These are phyloP conservation scores for Pachysandra terminalis DNA, from an alignment of 164 flowering plant genomes.

Conservation along the genomic window DNA sequence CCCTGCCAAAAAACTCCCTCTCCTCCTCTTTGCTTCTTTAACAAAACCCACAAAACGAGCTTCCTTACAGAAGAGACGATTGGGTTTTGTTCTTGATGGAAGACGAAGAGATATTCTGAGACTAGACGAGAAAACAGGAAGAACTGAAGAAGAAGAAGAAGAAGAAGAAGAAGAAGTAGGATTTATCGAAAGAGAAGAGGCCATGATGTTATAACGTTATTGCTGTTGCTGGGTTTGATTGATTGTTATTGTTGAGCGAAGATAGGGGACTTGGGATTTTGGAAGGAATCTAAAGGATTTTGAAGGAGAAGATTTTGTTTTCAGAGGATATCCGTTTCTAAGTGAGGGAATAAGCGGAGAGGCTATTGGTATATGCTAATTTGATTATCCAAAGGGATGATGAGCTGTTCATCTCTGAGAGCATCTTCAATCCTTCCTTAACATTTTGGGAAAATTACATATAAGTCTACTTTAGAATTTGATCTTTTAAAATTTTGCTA, in stretches of 20 bases:
- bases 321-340: constrained; percentile 9
- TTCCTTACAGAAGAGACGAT: constrained; percentile 10
- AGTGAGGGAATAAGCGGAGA: constrained; percentile 5
- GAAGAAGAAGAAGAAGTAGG: constrained; percentile 8
- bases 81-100: constrained; percentile 19
- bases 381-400: too few species aligned
- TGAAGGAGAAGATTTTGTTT: constrained; percentile 5
- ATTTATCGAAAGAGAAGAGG: background rate
- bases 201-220: background rate
- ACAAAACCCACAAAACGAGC: background rate
- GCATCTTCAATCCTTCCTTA: too few species aligned
- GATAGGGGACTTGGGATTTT: background rate
- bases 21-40: background rate
- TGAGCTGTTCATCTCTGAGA: too few species aligned
- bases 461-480: too few species aligned
- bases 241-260: too few species aligned
- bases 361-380: constrained; percentile 16
- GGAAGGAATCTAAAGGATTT: constrained; percentile 9
- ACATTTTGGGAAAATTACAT: too few species aligned
- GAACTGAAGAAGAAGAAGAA: background rate
- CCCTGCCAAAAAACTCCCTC: constrained; percentile 13
- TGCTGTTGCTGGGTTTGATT: background rate
- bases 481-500: too few species aligned
- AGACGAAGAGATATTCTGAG: constrained; percentile 1
- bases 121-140: constrained; percentile 5